phyloP scores from a whole-genome alignment of 1,139 yeast genomes.

The Suzukiozyma palmioleophila region DNA sequence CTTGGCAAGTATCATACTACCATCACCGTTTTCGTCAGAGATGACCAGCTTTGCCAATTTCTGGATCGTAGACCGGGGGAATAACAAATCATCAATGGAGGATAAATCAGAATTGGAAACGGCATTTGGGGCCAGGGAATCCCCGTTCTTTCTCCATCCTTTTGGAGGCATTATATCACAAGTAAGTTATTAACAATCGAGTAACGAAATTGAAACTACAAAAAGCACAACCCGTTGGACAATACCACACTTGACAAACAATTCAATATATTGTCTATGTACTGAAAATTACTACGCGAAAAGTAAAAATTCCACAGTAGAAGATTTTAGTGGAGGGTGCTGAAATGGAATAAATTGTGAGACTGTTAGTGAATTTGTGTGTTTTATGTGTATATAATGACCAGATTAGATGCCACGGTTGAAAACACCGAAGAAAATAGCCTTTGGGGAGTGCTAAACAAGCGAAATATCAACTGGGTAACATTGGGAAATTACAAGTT shows the following conservation, averaged over 20 bases:
- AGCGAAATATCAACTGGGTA: slow-evolving; percentile 60
- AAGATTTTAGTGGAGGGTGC: too few species aligned
- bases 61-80: slow-evolving; percentile 60
- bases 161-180: slow-evolving; percentile 62
- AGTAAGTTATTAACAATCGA: neutral
- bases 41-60: slow-evolving; percentile 50
- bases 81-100: slow-evolving; percentile 64
- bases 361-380: too few species aligned
- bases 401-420: neutral
- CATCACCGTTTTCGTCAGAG: slow-evolving; percentile 19
- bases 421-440: slow-evolving; percentile 14
- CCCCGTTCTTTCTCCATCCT: slow-evolving; percentile 77
- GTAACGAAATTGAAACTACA: neutral
- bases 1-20: slow-evolving; percentile 48
- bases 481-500: slow-evolving; percentile 62
- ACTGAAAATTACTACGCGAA: too few species aligned
- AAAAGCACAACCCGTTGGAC: too few species aligned
- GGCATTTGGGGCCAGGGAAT: slow-evolving; percentile 54
- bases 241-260: too few species aligned
- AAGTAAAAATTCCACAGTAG: too few species aligned
- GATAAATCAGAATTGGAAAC: slow-evolving; percentile 53
- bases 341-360: too few species aligned
- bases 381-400: neutral
- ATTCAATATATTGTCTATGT: too few species aligned
- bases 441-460: slow-evolving; percentile 56